A percentile compares a stretch with the other conserved stretches of the same genome.
phyloP scores from a whole-genome alignment of 2,329 filamentous ascomycete genomes.

The Coniochaeta sp. region DNA sequence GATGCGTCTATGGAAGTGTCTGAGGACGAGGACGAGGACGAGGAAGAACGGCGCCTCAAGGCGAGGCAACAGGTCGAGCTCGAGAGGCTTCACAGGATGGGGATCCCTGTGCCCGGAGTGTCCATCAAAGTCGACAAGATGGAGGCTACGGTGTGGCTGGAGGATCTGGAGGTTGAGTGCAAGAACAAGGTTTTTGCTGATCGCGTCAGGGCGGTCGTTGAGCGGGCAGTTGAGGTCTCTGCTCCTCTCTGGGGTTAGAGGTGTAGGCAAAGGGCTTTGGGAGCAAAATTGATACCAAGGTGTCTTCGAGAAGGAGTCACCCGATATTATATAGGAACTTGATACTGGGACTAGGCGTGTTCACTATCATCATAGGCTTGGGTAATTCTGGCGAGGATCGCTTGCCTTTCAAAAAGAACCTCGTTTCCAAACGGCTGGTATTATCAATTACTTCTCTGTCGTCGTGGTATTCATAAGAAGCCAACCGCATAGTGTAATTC shows the following conservation, averaged over 20 bases:
- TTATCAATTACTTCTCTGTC: neutral
- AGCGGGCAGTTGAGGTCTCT: constrained; percentile 81
- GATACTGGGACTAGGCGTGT: neutral
- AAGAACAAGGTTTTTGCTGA: constrained; percentile 71
- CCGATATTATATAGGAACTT: too few species aligned
- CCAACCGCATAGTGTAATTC: neutral
- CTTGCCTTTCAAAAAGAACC: neutral
- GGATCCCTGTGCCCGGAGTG: constrained; percentile 86
- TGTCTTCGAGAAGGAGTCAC: neutral
- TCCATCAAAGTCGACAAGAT: constrained; percentile 84
- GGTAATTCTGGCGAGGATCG: too few species aligned
- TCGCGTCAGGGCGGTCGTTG: constrained; percentile 80
- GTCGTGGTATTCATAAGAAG: neutral
- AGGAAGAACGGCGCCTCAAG: constrained; percentile 38
- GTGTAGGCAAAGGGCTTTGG: neutral
- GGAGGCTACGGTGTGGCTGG: constrained; percentile 83
- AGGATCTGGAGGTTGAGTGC: constrained; percentile 86
- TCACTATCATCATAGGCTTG: neutral
- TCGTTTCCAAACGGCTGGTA: neutral
- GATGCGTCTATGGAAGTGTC: constrained; percentile 29
- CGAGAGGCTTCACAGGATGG: constrained; percentile 70
- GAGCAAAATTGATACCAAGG: neutral
- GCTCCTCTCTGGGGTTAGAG: constrained; percentile 59
- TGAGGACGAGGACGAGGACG: constrained; percentile 24
- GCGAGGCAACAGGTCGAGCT: constrained; percentile 61